A percentile compares a stretch with the other conserved stretches of the same genome.
phyloP scores from a whole-genome alignment of 1,284 basidiomycete species.

The Puccinia triticina region DNA sequence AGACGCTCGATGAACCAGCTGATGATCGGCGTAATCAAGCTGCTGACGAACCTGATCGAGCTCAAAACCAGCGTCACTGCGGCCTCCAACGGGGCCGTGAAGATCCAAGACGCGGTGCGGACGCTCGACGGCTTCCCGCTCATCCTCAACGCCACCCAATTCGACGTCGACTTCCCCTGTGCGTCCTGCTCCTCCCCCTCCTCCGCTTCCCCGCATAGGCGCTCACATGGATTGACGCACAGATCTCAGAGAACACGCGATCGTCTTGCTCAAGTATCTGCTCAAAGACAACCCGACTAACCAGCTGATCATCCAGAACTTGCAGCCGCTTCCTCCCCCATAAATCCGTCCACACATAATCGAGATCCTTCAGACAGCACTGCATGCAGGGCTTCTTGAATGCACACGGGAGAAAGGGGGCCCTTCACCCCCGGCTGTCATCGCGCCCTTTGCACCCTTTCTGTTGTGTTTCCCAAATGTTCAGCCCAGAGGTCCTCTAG shows the following conservation, averaged over 20 bases:
- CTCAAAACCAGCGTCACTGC: neutral
- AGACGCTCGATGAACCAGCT: constrained; percentile 2
- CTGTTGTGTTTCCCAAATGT: too few species aligned
- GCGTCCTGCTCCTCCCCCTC: neutral
- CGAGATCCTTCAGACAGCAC: too few species aligned
- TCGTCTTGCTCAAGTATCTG: constrained; percentile 18
- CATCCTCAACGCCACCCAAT: constrained; percentile 3
- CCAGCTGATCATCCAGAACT: constrained; percentile 7
- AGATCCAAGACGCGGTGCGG: constrained; percentile 7
- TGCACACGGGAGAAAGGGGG: too few species aligned
- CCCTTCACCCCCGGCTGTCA: too few species aligned
- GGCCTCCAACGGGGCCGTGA: neutral
- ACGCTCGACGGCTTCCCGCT: neutral
- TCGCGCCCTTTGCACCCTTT: too few species aligned
- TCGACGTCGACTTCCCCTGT: constrained; percentile 32
- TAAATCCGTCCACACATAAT: too few species aligned
- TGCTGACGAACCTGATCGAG: constrained; percentile 17
- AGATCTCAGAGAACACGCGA: constrained; percentile 36
- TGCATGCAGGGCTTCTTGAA: too few species aligned
- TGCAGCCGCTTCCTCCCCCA: neutral
- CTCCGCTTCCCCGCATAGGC: neutral
- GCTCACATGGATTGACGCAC: too few species aligned
- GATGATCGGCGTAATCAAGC: constrained; percentile 17
- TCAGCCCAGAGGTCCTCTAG: too few species aligned
- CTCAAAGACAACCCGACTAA: constrained; percentile 19